Conservation (phyloP, 345 rosid genomes). For the Schrenkiella parvula region DNA sequence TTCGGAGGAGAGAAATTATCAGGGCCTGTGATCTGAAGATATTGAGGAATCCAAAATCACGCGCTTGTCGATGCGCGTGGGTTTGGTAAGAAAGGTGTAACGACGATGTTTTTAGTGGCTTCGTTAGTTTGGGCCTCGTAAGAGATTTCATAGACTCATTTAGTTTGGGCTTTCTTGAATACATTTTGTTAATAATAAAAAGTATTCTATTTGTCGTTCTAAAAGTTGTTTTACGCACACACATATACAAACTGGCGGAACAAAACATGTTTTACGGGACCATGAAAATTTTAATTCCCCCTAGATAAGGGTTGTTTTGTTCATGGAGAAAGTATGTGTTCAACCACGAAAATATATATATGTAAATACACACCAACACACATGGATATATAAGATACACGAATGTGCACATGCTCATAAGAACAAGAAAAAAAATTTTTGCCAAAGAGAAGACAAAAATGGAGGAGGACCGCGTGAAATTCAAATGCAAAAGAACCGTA, state of each 20-base stretch:
- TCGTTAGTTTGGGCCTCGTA: background rate
- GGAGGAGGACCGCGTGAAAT: slow-evolving; percentile 23
- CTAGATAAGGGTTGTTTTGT: slow-evolving; percentile 13
- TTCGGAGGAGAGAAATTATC: background rate
- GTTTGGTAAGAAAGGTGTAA: fast-evolving
- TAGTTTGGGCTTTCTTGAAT: background rate
- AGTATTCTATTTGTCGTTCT: background rate
- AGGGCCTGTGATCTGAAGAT: slow-evolving; percentile 31
- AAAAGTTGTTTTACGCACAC: background rate
- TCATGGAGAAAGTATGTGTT: slow-evolving; percentile 27
- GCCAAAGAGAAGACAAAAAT: slow-evolving; percentile 1
- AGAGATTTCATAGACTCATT: no score
- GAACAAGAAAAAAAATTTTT: background rate
- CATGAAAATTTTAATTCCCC: slow-evolving; percentile 20
- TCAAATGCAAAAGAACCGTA: slow-evolving; percentile 57
- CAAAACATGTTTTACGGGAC: slow-evolving; percentile 15
- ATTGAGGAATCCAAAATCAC: background rate
- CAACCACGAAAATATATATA: background rate
- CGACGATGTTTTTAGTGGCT: background rate
- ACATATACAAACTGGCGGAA: background rate
- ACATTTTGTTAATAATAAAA: no score
- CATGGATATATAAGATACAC: background rate
- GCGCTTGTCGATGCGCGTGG: background rate
- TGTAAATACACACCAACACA: background rate
- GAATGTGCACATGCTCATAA: background rate